Base-by-base conservation (phyloP, 208 protist species). In the Wallacemonas sp. region DNA sequence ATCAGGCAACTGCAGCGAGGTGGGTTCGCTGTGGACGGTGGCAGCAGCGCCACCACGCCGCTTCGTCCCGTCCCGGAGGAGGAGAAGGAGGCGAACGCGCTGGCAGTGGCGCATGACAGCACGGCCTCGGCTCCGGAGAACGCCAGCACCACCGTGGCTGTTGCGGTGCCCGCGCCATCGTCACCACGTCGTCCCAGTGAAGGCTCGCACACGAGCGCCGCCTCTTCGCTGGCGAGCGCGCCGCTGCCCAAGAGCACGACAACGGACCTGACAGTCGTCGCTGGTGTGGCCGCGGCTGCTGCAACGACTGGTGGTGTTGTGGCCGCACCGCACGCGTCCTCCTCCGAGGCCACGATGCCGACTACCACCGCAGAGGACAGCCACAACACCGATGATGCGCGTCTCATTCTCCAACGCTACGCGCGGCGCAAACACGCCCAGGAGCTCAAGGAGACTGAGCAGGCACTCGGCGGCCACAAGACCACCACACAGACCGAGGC, bases 351-450 rank as follows among this genome's bases (percentile, higher is more conserved):
- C n/a, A n/a, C n/a, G n/a, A n/a, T n/a, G n/a, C n/a, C n/a, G n/a
- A n/a, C n/a, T n/a, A n/a, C n/a, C n/a, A n/a, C n/a, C n/a, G n/a
- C n/a, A n/a, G n/a, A n/a, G n/a, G n/a, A n/a, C n/a, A n/a, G n/a
- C 61, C 12, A 5, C 48, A 19, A 5, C 54, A 58, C 52, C 43
- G 57, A 75, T 19, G 83, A 89, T 54, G 81, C 78, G 16, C 70
- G 72, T 2, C 61, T 52, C 11, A 72, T 92, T 34, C 63, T 92
- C 6, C 76, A 80, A 58, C 78, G 72, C 11, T 87, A 87, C 68
- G 76, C 87, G 2, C 61, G 63, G 2, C 55, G 72, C 57, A 81
- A 81, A 48, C 70, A 76, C 38, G 52, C 52, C 3, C 21, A 6
- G 19, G 9, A 33, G 19, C 46, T 70, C 1, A 61, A 29, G 34